Percentiles rank a stretch among this genome's conserved stretches.
These are phyloP conservation scores for Hericium coralloides DNA, from an alignment of 768 basidiomycete genomes.

Conservation along the genomic window DNA sequence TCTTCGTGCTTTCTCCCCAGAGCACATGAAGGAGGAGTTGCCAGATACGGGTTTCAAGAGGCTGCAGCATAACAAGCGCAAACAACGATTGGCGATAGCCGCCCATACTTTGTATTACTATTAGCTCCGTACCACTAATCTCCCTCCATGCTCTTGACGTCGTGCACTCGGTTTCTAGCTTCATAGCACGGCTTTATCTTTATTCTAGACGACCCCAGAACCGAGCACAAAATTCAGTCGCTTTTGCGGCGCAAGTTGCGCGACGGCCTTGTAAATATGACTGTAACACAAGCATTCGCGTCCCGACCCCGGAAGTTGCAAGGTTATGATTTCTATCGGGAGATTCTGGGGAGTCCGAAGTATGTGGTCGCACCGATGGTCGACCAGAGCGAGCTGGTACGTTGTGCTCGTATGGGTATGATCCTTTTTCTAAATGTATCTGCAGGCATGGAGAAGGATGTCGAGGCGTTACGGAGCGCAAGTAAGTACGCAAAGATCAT, in stretches of 20 bases:
- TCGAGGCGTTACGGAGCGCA: slow-evolving; percentile 78
- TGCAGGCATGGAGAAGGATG: slow-evolving; percentile 82
- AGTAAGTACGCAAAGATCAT: slow-evolving; percentile 29
- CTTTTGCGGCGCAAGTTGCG: not conserved
- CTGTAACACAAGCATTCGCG: not conserved
- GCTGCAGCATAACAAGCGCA: not conserved
- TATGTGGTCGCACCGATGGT: slow-evolving; percentile 97
- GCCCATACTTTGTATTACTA: too few species aligned
- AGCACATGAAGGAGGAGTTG: not conserved
- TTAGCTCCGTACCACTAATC: too few species aligned
- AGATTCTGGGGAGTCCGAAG: slow-evolving; percentile 77
- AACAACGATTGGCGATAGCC: not conserved
- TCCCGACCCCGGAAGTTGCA: slow-evolving; percentile 32
- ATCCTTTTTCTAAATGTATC: not conserved
- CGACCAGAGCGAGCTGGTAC: slow-evolving; percentile 90
- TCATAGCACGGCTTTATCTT: too few species aligned
- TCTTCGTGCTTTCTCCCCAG: too few species aligned
- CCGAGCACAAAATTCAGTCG: not conserved
- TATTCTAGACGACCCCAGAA: not conserved
- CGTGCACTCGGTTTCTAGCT: too few species aligned
- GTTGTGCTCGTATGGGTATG: slow-evolving; percentile 20
- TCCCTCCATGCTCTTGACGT: too few species aligned
- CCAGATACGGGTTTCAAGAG: not conserved
- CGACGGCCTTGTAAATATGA: slow-evolving; percentile 3
- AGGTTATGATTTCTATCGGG: slow-evolving; percentile 79